Evolutionary conservation across 129 eudicot genomes (phyloP), one percentile per base, ranked within the genome.

Genomic region (Silybum marianum): DNA sequence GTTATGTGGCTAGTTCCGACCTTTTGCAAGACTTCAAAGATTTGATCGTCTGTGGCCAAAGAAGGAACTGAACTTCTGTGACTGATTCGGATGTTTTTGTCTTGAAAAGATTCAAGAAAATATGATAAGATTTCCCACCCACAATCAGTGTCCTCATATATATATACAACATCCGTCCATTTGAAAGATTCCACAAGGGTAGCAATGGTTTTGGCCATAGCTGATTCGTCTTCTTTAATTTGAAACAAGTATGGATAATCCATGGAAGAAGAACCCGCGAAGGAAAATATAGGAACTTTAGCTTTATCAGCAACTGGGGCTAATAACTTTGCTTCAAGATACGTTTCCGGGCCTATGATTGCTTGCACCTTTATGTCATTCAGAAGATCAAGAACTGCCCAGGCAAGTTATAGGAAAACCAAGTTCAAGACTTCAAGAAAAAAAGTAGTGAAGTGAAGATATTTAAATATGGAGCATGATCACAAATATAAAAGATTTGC

Each of bases 341-440:
- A 51, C 71, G 87, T 62, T 79, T 83, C 77, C 9, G 87, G 79
- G 66, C 86, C 89, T 69, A 79, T 32, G 75, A 86, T 74, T 30
- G 84, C 87, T 71, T 83, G 76, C 72, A 86, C 89, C 51, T 83
- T 80, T 3, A 75, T 39, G 69, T 86, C 80, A 42, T 86, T 76
- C 77, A 86, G 18, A 69, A 86, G 87, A 80, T 86, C 85, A 75
- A 68, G 73, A 63, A 82, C 87, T 86, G 87, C 40, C 16, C 71
- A 73, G 3, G 46, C 1, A 62, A 73, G 63, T 66, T 13, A 38
- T 21, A 48, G 58, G 32, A 28, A 69, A 68, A 26, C 68, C n/a
- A 46, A 79, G 12, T 69, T 66, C 38, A 39, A 18, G 24, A 21
- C 19, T 9, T 48, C 66, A 58, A 11, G 68, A 28, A 28, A 58